Base-by-base conservation (phyloP, 139 green algal species). In the Chlorella sp. region DNA sequence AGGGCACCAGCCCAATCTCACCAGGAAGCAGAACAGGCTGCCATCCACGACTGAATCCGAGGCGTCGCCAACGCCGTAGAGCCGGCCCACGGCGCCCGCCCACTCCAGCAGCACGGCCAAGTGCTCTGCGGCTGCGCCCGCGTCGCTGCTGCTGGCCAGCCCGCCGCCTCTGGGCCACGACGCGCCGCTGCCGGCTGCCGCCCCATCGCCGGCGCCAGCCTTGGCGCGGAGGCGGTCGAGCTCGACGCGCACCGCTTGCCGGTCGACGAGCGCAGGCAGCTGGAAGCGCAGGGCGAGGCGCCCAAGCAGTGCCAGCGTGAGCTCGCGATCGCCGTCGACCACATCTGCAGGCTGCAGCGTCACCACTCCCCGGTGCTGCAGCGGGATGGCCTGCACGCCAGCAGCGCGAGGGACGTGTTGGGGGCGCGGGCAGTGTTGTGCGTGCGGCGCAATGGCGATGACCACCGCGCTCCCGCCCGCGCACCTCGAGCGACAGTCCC, bases 1-100 rank as follows among this genome's bases (percentile, higher is more conserved):
- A n/a, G n/a, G n/a, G n/a, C 41, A 60, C 25, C 1, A 48, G 6
- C 7, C 21, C n/a, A 17, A 19, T 19, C 87, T 72, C 53, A 95
- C 87, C 82, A 97, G 75, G 42, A 91, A 79, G 74, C 92, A 96
- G 23, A 96, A 87, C 19, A 81, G 87, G 9, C 82, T 74, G 1
- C 92, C 92, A 65, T 97, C 92, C 1, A 76, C 87, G 77, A 97
- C n/a, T n/a, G n/a, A n/a, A n/a, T n/a, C n/a, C n/a, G n/a, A 93
- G 36, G 72, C 82, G 17, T 50, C 77, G 8, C 67, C 91, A 76
- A 93, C 91, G 25, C 84, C 86, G 38, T 90, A 84, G 19, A 59
- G 67, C n/a, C 25, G 60, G 51, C 85, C 87, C 27, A 93, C 89
- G 14, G 88, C 83, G 75, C 89, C 83, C 71, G 88, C 83, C 92